Evolutionary conservation across 1,284 basidiomycete genomes (phyloP).

Genomic region (Apiotrichum porosum): DNA sequence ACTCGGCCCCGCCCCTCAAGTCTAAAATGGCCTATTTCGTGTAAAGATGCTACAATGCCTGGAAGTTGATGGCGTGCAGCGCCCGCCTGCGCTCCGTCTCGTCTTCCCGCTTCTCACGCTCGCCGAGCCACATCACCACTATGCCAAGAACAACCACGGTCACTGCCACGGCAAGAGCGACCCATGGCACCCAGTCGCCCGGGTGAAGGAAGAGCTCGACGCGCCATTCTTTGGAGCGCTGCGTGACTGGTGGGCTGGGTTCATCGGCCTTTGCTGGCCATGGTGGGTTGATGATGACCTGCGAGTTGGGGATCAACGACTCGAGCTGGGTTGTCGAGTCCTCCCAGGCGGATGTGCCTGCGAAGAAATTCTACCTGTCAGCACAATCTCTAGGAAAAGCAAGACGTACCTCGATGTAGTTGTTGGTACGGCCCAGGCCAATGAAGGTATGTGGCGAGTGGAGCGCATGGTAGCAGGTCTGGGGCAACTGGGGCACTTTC

Average conservation of each 20-base stretch:
- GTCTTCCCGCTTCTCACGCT: conserved; percentile 93
- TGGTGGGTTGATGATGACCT: conserved; percentile 88
- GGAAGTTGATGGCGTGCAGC: conserved; percentile 94
- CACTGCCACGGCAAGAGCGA: conserved; percentile 75
- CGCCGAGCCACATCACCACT: conserved; percentile 80
- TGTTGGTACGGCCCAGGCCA: conserved; percentile 97
- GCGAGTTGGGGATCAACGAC: conserved; percentile 94
- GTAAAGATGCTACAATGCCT: conserved; percentile 73
- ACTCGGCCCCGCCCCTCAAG: no score
- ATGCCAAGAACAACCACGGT: conserved; percentile 69
- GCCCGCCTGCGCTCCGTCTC: conserved; percentile 79
- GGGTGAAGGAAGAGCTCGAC: conserved; percentile 87
- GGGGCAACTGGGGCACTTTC: conserved; percentile 82
- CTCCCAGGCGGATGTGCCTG: conserved; percentile 67
- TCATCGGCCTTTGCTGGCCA: conserved; percentile 10
- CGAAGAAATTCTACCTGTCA: conserved; percentile 73
- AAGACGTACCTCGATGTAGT: conserved; percentile 79
- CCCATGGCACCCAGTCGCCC: conserved; percentile 97
- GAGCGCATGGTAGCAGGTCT: conserved; percentile 83
- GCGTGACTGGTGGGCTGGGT: conserved; percentile 16
- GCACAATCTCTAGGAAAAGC: no score
- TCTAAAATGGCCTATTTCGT: no score
- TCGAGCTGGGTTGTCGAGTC: conserved; percentile 71
- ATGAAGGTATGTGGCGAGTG: conserved; percentile 92
- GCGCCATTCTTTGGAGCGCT: conserved; percentile 61